Evolutionary conservation across 495 filamentous ascomycete genomes (phyloP), one percentile per base, ranked within the genome.

Genomic region (Aspergillus wentii): DNA sequence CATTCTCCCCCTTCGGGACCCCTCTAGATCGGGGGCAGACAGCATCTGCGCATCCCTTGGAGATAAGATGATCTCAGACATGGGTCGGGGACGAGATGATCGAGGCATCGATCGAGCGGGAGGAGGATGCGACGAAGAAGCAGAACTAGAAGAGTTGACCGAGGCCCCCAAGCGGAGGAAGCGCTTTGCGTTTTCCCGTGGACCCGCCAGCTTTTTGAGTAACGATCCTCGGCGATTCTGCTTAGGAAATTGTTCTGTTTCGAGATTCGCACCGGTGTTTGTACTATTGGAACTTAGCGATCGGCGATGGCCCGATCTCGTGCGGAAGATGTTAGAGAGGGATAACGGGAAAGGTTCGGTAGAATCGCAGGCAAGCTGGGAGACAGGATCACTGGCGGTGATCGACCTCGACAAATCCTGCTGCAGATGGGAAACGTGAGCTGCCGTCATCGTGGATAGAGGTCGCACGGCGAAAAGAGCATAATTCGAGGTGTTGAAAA

Each of bases 121-220:
- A 33, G 53, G 54, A 29, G 52, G 49, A 38, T 57, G 44, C 14
- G 56, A 38, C 20, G 52, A 37, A 37, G 55, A 50, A 13, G 44
- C 41, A 22, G 59, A 35, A 30, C 50, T 40, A 30, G 61, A 49
- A 13, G 26, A n/a, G 29, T 38, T 40, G 8, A 23, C 35, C n/a
- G 34, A 33, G 20, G 60, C 52, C 34, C 62, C 61, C 43, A 69
- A 45, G 52, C 68, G 68, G 56, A 75, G 61, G 49, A 72, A 51
- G 35, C 68, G 68, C 61, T 68, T 68, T 46, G 68, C 67, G 60
- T 66, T 69, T 42, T 73, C 69, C 38, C 67, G 65, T 51, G 69
- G 63, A 17, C 62, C 58, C 51, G 65, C 66, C 60, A 73, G 55
- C 51, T 66, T 72, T 54, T 40, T 55, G 28, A 70, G 37, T 16